These are phyloP conservation scores for Thalassiosira profunda DNA, from an alignment of 108 stramenopile genomes.

Conservation along the genomic window DNA sequence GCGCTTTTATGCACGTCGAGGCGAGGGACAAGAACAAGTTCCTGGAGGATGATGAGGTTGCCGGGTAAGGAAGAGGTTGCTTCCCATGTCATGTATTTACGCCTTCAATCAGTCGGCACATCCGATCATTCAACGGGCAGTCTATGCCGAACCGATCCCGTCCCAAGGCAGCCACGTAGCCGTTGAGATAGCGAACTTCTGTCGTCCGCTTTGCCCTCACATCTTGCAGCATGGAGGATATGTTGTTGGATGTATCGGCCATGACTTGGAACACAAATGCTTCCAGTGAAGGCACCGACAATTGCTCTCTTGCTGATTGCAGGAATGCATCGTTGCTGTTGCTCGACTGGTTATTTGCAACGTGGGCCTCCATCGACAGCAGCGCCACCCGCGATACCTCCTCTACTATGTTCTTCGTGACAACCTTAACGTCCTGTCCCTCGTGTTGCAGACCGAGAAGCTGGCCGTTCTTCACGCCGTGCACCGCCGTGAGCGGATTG, in stretches of 20 bases:
- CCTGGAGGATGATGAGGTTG: constrained; percentile 58
- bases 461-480: constrained; percentile 33
- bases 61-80: constrained; percentile 31
- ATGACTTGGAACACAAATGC: constrained; percentile 68
- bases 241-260: constrained; percentile 61
- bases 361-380: constrained; percentile 18
- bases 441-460: constrained; percentile 9
- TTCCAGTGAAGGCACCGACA: constrained; percentile 20
- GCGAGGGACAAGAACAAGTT: constrained; percentile 54
- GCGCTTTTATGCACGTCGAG: constrained; percentile 92
- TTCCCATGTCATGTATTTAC: too few relatives aligned
- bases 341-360: background rate
- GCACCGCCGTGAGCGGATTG: constrained; percentile 72
- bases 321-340: background rate
- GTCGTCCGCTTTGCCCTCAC: constrained; percentile 45
- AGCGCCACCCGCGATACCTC: constrained; percentile 39
- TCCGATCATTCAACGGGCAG: constrained; percentile 52
- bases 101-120: constrained; percentile 44
- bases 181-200: constrained; percentile 85
- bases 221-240: constrained; percentile 87
- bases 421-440: background rate
- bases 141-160: constrained; percentile 47
- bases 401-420: constrained; percentile 19
- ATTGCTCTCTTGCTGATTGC: constrained; percentile 7
- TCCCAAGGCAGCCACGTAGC: constrained; percentile 67